Base-by-base conservation (phyloP, 1,284 basidiomycete species). In the Cystobasidium sp. region DNA sequence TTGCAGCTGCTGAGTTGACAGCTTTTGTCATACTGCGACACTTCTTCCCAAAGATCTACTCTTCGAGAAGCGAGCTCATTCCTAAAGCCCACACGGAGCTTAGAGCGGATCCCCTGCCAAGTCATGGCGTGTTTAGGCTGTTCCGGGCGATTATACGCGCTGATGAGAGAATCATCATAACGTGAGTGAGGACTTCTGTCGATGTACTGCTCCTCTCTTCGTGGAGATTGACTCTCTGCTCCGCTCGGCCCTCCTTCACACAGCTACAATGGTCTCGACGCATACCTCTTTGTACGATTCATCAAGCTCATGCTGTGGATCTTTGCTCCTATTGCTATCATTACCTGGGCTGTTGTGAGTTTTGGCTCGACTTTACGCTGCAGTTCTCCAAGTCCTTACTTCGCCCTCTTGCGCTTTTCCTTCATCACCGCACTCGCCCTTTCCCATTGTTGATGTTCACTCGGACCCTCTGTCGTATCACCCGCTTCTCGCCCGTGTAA, bases 261-360 rank as follows among this genome's bases (percentile, higher is more conserved):
- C 66, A 68, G 66, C 46, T 61, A 88, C 75, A 96, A 96, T 77
- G 95, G 96, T 44, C 87, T 93, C 75, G 96, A 98, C 81, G 92
- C 94, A 41, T 98, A 96, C 85, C 90, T 97, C 81, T 97, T 93
- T 80, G 88, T 97, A 62, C 90, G 93, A 67, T 98, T 91, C 82
- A 86, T 95, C 51, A 88, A 90, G 72, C 88, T 85, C 80, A 89
- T 93, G 87, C 82, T 91, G 68, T 87, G 89, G 78, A 85, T 95
- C 69, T 87, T 97, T 79, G 80, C 92, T 1, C 93, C 94, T 22
- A 91, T 96, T 80, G 91, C 89, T 91, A 59, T 83, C 69, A 77
- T 85, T 58, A 83, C 84, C 18, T 81, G 79, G 76, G 74, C 78
- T 49, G 75, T 80, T 52, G 66, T 68, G 41, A 20, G 66, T n/a